phyloP scores from a whole-genome alignment of 2,329 filamentous ascomycete species.

The Penicillium verrucosum region DNA sequence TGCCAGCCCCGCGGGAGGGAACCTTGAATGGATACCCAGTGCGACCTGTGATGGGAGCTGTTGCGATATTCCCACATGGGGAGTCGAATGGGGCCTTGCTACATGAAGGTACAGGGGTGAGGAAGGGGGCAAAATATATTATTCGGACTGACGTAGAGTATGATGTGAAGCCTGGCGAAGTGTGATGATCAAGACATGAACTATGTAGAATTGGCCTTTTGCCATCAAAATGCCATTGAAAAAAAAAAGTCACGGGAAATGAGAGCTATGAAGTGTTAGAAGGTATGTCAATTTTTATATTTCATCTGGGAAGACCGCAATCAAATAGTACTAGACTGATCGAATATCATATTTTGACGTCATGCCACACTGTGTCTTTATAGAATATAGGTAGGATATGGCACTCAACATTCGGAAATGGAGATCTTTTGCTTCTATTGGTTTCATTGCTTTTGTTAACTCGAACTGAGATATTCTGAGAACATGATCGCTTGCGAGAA shows the following conservation, averaged over 20 bases:
- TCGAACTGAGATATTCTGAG: too few species aligned
- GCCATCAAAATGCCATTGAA: neutral
- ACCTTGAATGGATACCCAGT: conserved; percentile 67
- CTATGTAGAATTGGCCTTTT: neutral
- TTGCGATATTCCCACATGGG: conserved; percentile 68
- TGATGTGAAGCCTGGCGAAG: conserved; percentile 48
- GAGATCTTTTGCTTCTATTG: too few species aligned
- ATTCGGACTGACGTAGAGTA: conserved; percentile 70
- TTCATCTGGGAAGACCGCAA: neutral
- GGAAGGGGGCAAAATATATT: conserved; percentile 65
- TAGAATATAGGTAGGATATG: too few species aligned
- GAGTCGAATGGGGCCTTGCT: conserved; percentile 63
- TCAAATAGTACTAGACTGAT: neutral
- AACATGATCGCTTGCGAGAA: too few species aligned
- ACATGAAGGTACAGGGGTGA: conserved; percentile 68
- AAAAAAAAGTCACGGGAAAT: neutral
- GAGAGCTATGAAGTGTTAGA: neutral
- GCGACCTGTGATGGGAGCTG: conserved; percentile 64
- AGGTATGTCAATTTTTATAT: neutral
- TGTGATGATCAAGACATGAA: conserved; percentile 4
- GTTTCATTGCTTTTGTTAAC: too few species aligned
- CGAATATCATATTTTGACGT: neutral
- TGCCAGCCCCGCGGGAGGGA: conserved; percentile 62
- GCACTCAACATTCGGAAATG: too few species aligned
- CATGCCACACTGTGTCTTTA: neutral